Percentiles rank a stretch among this genome's conserved stretches.
Evolutionary conservation across 2,329 filamentous ascomycete genomes (phyloP).

Genomic region (Alternaria arbusti): DNA sequence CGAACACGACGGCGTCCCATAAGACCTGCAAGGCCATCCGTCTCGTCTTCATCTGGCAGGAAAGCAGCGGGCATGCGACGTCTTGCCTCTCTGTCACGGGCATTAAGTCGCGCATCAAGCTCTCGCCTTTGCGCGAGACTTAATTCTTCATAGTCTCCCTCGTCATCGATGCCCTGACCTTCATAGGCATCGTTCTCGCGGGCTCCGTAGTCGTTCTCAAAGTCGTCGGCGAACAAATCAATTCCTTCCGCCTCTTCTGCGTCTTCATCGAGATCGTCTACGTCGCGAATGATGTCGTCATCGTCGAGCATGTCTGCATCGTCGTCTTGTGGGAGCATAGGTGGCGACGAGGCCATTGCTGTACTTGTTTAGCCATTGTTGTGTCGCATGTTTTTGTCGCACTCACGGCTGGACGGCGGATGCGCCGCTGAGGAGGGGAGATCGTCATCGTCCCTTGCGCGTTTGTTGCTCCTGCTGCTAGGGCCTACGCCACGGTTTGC

Average conservation of each 20-base stretch:
- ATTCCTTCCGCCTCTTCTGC: conserved; percentile 74
- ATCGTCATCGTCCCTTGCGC: conserved; percentile 69
- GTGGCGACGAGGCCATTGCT: conserved; percentile 66
- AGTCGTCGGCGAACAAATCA: conserved; percentile 74
- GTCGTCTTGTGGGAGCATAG: conserved; percentile 69
- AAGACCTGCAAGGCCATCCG: conserved; percentile 83
- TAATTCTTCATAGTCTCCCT: conserved; percentile 77
- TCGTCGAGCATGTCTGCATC: conserved; percentile 76
- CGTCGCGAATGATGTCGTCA: conserved; percentile 67
- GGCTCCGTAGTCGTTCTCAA: conserved; percentile 66
- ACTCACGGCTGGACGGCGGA: conserved; percentile 69
- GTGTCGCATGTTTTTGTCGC: neutral
- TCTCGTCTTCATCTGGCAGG: conserved; percentile 81
- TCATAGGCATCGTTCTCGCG: conserved; percentile 68
- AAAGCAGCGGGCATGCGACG: conserved; percentile 75
- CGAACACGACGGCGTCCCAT: conserved; percentile 84
- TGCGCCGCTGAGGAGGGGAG: conserved; percentile 62
- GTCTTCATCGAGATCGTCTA: conserved; percentile 72
- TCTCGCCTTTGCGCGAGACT: conserved; percentile 70
- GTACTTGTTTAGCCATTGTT: conserved; percentile 34
- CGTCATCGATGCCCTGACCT: conserved; percentile 76
- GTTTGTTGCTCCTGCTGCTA: conserved; percentile 67
- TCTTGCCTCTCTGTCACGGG: conserved; percentile 72
- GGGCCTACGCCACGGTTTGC: conserved; percentile 74
- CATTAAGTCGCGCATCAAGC: conserved; percentile 75